Conservation (phyloP, 148 eudicot species). For the Vaccinium vitisidaea region DNA sequence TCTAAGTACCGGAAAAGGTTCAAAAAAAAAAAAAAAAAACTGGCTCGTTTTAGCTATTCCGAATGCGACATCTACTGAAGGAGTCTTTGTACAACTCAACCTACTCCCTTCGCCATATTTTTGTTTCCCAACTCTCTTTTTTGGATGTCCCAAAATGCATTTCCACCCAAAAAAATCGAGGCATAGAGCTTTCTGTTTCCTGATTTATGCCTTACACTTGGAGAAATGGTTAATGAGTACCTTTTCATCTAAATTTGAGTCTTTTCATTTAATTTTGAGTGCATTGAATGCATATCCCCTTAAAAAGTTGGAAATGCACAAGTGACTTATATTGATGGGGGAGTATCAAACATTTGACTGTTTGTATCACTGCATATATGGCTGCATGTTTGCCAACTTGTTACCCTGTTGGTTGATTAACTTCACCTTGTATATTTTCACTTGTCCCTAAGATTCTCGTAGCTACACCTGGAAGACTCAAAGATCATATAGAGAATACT, state of each 20-base stretch:
- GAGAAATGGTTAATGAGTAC: not conserved
- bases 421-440: slow-evolving; percentile 6
- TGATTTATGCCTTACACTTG: not conserved
- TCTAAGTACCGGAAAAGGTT: not conserved
- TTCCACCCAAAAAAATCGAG: not conserved
- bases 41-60: not conserved
- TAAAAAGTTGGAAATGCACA: not conserved
- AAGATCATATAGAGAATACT: slow-evolving; percentile 89
- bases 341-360: not conserved
- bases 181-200: not conserved
- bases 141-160: not conserved
- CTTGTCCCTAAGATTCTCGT: slow-evolving; percentile 66
- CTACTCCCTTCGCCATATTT: not conserved
- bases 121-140: not conserved
- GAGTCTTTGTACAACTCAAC: not conserved
- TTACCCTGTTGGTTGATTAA: not conserved
- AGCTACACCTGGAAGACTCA: slow-evolving; percentile 96
- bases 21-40: not conserved
- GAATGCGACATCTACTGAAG: not conserved
- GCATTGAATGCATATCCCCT: not conserved
- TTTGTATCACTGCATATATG: not conserved
- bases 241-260: not conserved
- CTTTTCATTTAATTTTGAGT: not conserved
- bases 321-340: not conserved
- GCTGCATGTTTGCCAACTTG: not conserved